Percentiles rank a stretch among this genome's conserved stretches.
phyloP scores from a whole-genome alignment of 2,329 filamentous ascomycete species.

The Hirsutella rhossiliensis region DNA sequence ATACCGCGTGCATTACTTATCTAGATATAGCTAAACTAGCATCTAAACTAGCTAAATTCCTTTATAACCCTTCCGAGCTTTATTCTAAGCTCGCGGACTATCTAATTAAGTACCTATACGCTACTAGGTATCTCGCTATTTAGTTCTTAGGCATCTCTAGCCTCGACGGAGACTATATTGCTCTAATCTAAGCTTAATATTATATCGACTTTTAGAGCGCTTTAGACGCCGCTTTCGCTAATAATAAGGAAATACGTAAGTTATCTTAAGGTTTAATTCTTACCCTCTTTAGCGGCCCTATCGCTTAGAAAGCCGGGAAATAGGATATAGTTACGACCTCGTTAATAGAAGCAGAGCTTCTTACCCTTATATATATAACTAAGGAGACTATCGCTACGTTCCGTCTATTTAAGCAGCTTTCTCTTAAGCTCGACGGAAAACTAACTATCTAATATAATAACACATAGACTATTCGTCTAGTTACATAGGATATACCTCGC shows the following conservation, averaged over 20 bases:
- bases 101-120: not conserved
- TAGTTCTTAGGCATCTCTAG: not conserved
- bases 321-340: not conserved
- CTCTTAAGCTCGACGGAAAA: not conserved
- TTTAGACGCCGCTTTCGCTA: not conserved
- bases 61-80: not conserved
- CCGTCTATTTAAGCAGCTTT: not conserved
- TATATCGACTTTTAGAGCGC: not conserved
- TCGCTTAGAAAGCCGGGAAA: not conserved
- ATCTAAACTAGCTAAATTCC: not conserved
- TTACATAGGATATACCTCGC: not conserved
- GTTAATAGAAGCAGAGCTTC: not conserved
- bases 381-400: not conserved
- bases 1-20: not conserved
- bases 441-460: not conserved
- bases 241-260: not conserved
- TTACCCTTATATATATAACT: not conserved
- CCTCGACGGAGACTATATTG: not conserved
- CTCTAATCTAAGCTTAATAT: not conserved
- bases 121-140: not conserved
- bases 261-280: not conserved
- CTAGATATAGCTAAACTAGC: not conserved
- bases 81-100: not conserved
- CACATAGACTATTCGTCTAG: not conserved
- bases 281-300: not conserved